Percentiles rank a stretch among this genome's conserved stretches.
These are phyloP conservation scores for Fusarium sp. DNA, from an alignment of 2,329 filamentous ascomycete species.

Conservation along the genomic window DNA sequence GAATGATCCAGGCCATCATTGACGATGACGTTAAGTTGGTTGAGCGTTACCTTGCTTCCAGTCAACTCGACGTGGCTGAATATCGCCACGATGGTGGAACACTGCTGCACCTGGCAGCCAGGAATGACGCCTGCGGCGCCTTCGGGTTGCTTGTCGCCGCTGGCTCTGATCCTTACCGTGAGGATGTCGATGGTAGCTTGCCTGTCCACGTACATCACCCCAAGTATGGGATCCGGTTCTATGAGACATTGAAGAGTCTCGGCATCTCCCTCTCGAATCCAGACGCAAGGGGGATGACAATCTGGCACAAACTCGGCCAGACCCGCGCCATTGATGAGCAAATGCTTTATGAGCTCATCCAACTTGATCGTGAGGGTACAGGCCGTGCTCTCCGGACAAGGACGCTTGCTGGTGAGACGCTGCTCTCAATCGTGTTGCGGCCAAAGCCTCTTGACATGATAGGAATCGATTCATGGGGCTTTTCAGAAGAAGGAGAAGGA, in stretches of 20 bases:
- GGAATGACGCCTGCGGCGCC: background rate
- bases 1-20: background rate
- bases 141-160: background rate
- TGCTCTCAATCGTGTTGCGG: background rate
- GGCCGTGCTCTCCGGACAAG: background rate
- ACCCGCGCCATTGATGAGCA: accelerated
- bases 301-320: background rate
- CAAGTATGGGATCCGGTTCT: background rate
- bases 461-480: no score
- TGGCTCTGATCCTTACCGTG: background rate
- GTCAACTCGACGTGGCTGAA: background rate
- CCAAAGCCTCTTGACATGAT: background rate
- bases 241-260: background rate
- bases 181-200: background rate
- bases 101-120: background rate
- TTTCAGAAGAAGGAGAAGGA: no score
- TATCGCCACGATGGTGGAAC: background rate
- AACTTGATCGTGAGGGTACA: background rate
- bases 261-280: background rate
- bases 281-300: background rate
- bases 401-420: background rate
- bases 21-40: background rate
- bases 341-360: background rate
- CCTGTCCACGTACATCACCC: background rate
- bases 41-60: background rate